These are phyloP conservation scores for Adenanthera pavonina DNA, from an alignment of 306 rosid species.

Conservation along the genomic window DNA sequence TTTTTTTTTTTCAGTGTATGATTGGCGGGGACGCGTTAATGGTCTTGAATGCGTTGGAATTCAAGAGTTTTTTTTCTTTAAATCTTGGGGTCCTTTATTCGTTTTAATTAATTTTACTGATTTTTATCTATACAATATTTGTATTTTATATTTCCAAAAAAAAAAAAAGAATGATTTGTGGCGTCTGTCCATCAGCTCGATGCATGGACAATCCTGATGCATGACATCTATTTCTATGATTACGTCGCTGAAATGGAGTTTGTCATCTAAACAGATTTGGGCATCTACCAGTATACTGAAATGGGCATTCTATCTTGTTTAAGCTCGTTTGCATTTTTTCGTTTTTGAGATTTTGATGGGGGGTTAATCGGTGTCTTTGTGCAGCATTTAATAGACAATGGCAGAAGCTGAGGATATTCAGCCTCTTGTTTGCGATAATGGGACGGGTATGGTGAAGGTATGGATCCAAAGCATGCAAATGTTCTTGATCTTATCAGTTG, in stretches of 20 bases:
- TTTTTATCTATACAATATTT: no score
- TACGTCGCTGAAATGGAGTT: background rate
- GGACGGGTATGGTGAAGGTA: constrained; percentile 99
- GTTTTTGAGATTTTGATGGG: constrained; percentile 2
- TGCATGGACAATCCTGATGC: no score
- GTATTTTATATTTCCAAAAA: no score
- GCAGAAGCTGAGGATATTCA: constrained; percentile 93
- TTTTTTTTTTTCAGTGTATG: background rate
- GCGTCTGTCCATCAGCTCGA: no score
- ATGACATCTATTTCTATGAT: background rate
- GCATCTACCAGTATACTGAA: background rate
- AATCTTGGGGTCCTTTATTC: no score
- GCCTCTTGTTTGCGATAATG: constrained; percentile 92
- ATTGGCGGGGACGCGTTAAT: no score
- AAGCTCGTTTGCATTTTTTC: background rate
- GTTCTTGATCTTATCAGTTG: background rate
- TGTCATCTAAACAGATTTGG: background rate
- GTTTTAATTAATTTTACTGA: no score
- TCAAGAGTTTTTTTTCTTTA: background rate
- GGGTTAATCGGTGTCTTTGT: constrained; percentile 22
- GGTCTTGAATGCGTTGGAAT: background rate
- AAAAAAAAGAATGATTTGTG: no score
- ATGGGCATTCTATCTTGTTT: background rate
- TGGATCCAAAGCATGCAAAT: constrained; percentile 6
- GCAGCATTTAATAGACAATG: constrained; percentile 57